phyloP scores from a whole-genome alignment of 306 rosid species.

The Lathyrus oleraceus region DNA sequence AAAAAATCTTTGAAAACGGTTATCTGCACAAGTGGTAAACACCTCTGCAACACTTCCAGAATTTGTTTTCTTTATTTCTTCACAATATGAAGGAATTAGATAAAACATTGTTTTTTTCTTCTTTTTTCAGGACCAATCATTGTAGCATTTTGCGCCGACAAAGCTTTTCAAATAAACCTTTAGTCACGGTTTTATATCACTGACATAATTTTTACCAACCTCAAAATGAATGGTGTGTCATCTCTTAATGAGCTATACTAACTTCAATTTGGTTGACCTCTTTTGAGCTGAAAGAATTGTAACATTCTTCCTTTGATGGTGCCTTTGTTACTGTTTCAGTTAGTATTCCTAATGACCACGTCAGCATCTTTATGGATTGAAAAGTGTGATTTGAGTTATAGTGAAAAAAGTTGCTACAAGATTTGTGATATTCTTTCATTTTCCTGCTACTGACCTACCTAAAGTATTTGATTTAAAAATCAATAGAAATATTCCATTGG shows the following conservation, averaged over 20 bases:
- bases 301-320: conserved; percentile 5
- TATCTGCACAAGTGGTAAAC: conserved; percentile 65
- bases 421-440: conserved; percentile 4
- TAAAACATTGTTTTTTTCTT: no score
- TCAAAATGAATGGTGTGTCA: conserved; percentile 26
- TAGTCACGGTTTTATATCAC: conserved; percentile 33
- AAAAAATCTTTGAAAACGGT: conserved; percentile 75
- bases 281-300: not conserved
- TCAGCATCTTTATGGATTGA: no score
- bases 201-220: conserved; percentile 29
- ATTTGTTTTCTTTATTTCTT: conserved; percentile 66
- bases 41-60: conserved; percentile 89
- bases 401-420: not conserved
- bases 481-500: conserved; percentile 60
- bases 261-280: no score
- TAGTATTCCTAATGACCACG: not conserved
- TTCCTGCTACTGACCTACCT: not conserved
- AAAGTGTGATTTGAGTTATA: no score
- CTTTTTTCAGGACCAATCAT: conserved; percentile 83
- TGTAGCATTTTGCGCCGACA: conserved; percentile 50
- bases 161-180: conserved; percentile 44
- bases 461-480: conserved; percentile 16
- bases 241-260: conserved; percentile 1
- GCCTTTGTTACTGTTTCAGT: conserved; percentile 24
- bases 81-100: conserved; percentile 75